Evolutionary conservation across 2,329 filamentous ascomycete species (phyloP).

Genomic region (Paracorniculantispora psalliotae): DNA sequence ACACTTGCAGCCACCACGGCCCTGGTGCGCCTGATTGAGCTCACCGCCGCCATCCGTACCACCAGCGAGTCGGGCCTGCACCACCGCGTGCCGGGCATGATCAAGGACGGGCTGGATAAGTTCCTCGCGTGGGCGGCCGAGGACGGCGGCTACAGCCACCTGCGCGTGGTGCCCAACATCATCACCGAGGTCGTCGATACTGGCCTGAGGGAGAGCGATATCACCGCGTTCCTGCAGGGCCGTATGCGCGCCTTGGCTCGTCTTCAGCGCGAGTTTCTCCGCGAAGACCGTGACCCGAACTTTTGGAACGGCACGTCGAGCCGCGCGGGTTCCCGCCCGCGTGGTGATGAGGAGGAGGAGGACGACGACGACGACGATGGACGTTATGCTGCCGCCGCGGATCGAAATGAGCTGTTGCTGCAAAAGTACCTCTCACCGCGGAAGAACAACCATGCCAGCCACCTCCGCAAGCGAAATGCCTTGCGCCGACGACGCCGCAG

Average conservation of each 20-base stretch:
- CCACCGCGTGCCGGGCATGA: conserved; percentile 26
- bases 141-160: conserved; percentile 33
- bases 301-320: conserved; percentile 27
- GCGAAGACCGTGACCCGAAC: conserved; percentile 21
- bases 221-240: conserved; percentile 31
- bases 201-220: conserved; percentile 22
- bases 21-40: conserved; percentile 34
- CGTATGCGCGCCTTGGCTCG: conserved; percentile 32
- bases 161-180: conserved; percentile 35
- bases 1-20: conserved; percentile 33
- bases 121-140: conserved; percentile 38
- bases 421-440: conserved; percentile 13
- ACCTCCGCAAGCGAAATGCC: not conserved
- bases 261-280: conserved; percentile 33
- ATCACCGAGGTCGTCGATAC: conserved; percentile 33
- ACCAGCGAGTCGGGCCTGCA: conserved; percentile 31
- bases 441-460: not conserved
- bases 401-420: not conserved
- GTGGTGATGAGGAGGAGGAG: conserved; percentile 5
- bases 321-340: conserved; percentile 10
- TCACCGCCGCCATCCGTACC: conserved; percentile 32
- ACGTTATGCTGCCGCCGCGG: conserved; percentile 10
- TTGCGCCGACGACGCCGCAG: not conserved
- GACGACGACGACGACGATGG: not conserved
- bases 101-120: conserved; percentile 30